Evolutionary conservation across 1,139 yeast genomes (phyloP).

Genomic region (Suhomyces panamericanus): DNA sequence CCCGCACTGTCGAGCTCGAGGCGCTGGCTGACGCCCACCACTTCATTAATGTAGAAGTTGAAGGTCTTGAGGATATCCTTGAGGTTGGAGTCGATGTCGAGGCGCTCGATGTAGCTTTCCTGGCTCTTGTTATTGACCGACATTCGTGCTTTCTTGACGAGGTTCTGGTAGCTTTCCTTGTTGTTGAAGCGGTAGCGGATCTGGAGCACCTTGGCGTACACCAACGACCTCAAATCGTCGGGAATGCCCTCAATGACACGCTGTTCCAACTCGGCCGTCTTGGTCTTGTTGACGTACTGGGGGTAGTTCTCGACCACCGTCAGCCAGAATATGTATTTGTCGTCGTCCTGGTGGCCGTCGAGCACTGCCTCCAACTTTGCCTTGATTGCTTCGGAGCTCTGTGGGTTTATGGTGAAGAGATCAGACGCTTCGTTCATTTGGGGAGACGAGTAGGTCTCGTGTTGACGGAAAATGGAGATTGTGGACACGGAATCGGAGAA

Average conservation of each 20-base stretch:
- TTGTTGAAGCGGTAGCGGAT: constrained; percentile 34
- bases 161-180: constrained; percentile 31
- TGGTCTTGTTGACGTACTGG: constrained; percentile 21
- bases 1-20: constrained; percentile 17
- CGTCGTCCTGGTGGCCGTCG: constrained; percentile 10
- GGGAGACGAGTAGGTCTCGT: constrained; percentile 34
- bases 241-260: constrained; percentile 39
- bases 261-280: constrained; percentile 26
- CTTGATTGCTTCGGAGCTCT: constrained; percentile 5
- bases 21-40: constrained; percentile 12
- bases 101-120: constrained; percentile 23
- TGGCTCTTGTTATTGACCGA: constrained; percentile 15
- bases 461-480: constrained; percentile 36
- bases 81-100: constrained; percentile 21
- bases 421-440: constrained; percentile 41
- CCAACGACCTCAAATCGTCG: constrained; percentile 26
- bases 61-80: constrained; percentile 35
- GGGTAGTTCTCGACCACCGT: constrained; percentile 24
- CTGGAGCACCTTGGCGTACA: constrained; percentile 37
- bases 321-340: constrained; percentile 26
- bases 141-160: constrained; percentile 32
- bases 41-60: constrained; percentile 34
- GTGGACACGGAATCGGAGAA: constrained; percentile 28
- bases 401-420: constrained; percentile 17
- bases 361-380: constrained; percentile 6